phyloP scores from a whole-genome alignment of 2,329 filamentous ascomycete species.

The Acrodontium crateriforme region DNA sequence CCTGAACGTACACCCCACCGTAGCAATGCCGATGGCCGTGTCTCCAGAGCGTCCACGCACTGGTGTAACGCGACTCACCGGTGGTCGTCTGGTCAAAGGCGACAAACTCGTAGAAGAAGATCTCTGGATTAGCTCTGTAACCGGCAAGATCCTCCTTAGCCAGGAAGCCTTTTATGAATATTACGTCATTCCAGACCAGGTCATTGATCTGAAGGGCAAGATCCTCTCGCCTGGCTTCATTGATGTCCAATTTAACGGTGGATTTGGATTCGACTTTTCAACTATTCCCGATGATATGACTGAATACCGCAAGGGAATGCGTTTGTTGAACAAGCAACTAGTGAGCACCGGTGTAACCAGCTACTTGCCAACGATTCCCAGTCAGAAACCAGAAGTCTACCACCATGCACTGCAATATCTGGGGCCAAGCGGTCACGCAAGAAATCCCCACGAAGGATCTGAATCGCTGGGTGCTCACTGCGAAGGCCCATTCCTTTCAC shows the following conservation, averaged over 20 bases:
- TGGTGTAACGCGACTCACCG: slow-evolving; percentile 48
- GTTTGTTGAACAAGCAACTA: slow-evolving; percentile 55
- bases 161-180: slow-evolving; percentile 55
- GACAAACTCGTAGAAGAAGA: slow-evolving; percentile 58
- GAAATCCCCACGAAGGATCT: slow-evolving; percentile 54
- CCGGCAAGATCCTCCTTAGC: slow-evolving; percentile 67
- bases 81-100: slow-evolving; percentile 63
- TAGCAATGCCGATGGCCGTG: slow-evolving; percentile 28
- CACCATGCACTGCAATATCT: slow-evolving; percentile 66
- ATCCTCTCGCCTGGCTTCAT: slow-evolving; percentile 79
- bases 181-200: slow-evolving; percentile 54
- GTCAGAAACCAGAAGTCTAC: slow-evolving; percentile 69
- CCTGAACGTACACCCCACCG: slow-evolving; percentile 1
- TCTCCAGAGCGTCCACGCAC: slow-evolving; percentile 25
- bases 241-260: slow-evolving; percentile 83
- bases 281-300: slow-evolving; percentile 46
- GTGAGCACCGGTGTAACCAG: slow-evolving; percentile 73
- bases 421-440: slow-evolving; percentile 50
- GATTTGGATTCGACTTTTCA: slow-evolving; percentile 87
- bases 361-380: slow-evolving; percentile 75
- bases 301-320: slow-evolving; percentile 59
- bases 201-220: slow-evolving; percentile 67
- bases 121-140: slow-evolving; percentile 74
- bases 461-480: slow-evolving; percentile 84
- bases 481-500: slow-evolving; percentile 78